These are phyloP conservation scores for Annona squamosa DNA, from an alignment of 164 flowering plant species.

Conservation along the genomic window DNA sequence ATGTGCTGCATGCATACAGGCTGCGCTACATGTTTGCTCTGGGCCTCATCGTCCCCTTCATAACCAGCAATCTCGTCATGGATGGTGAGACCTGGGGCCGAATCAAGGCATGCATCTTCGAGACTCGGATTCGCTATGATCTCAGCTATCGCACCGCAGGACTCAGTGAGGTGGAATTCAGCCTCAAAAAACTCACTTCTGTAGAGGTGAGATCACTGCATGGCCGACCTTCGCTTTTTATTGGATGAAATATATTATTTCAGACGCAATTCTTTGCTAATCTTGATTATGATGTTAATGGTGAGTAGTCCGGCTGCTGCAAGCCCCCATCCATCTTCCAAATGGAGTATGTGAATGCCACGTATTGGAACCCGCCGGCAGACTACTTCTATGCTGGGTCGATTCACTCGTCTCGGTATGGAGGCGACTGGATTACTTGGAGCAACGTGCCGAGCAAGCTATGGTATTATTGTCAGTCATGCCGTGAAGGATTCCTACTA, in stretches of 20 bases:
- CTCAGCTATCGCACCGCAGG: constrained; percentile 11
- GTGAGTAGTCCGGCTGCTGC: constrained; percentile 39
- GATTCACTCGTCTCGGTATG: not conserved
- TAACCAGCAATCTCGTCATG: constrained; percentile 20
- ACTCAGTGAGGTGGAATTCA: constrained; percentile 18
- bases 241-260: too few species aligned
- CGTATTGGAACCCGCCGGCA: constrained; percentile 26
- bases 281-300: not conserved
- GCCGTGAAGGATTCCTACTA: constrained; percentile 29
- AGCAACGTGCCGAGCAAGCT: constrained; percentile 19
- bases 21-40: constrained; percentile 20
- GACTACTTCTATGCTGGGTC: not conserved
- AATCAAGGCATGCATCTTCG: constrained; percentile 30
- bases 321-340: constrained; percentile 32
- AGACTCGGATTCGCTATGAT: constrained; percentile 19
- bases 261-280: not conserved
- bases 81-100: constrained; percentile 21
- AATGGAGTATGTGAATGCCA: constrained; percentile 38
- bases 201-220: constrained; percentile 23
- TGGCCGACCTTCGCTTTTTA: not conserved
- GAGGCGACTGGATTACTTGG: constrained; percentile 33
- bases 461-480: constrained; percentile 34
- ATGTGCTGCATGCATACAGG: constrained; percentile 17
- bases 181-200: constrained; percentile 14
- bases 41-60: constrained; percentile 23